Conservation (phyloP, 805 yeast species). For the Candida caryicola region DNA sequence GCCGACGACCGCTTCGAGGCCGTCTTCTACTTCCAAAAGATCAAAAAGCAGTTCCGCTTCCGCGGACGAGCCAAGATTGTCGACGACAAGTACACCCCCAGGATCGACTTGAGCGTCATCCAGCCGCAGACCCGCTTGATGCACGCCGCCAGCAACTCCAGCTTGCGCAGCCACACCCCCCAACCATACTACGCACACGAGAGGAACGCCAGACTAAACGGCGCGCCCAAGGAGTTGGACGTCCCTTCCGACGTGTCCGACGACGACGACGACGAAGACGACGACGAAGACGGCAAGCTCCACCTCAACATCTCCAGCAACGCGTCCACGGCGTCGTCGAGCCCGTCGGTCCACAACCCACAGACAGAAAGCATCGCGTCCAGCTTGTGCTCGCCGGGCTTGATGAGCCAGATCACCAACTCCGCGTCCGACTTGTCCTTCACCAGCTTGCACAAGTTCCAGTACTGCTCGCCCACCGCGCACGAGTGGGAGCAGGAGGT, state of each 20-base stretch:
- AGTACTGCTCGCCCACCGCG: conserved; percentile 45
- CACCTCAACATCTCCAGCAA: background rate
- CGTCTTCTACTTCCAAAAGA: conserved; percentile 64
- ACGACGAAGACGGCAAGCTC: conserved; percentile 3
- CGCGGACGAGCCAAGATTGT: conserved; percentile 59
- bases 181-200: background rate
- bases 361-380: conserved; percentile 22
- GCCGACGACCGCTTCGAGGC: conserved; percentile 64
- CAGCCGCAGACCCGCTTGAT: conserved; percentile 20
- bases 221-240: background rate
- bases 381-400: conserved; percentile 28
- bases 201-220: background rate
- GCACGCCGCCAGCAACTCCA: background rate
- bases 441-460: conserved; percentile 23
- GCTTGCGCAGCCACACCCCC: background rate
- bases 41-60: conserved; percentile 68
- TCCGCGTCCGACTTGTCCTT: conserved; percentile 25
- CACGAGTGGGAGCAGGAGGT: conserved; percentile 71
- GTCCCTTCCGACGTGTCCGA: too few species aligned
- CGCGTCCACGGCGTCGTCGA: background rate
- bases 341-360: background rate
- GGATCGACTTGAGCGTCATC: conserved; percentile 27
- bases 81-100: conserved; percentile 31
- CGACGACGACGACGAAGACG: conserved; percentile 10
- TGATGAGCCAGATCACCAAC: conserved; percentile 17